Evolutionary conservation across 1,284 basidiomycete genomes (phyloP), one percentile per base, ranked within the genome.

Genomic region (Apiotrichum brassicae): DNA sequence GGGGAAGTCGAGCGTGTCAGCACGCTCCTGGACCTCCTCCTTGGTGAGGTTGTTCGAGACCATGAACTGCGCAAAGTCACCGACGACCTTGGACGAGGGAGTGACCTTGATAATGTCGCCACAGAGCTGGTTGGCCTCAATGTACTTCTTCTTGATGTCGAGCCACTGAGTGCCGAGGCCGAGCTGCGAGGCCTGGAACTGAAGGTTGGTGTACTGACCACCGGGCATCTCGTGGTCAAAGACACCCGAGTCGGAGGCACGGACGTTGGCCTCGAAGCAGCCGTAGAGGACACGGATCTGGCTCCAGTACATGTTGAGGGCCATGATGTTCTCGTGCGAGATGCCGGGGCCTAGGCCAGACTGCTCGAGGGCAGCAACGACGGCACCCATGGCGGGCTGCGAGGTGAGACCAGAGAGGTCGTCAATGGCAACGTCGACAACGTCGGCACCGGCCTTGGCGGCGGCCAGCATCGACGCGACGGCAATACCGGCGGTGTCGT

Each of bases 181-280:
- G 46, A 98, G 83, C 75, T 97, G 93, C 51, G 91, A 81, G 58
- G 94, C 91, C 83, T 98, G 95, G 89, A 99, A 98, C 86, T 92
- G 74, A 60, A 94, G 76, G 76, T 94, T 94, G 49, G 90, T 94
- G 76, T 93, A 94, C 72, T 94, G 90, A 43, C 68, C 63, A 73
- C 95, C 95, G 46, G 95, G 95, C 95, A 99, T 99, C 77, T 98
- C 93, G 77, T 98, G 95, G 70, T 94, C 93, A 70, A 97, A 98
- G 54, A 97, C 93, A 76, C 88, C 92, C 39, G 89, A 94, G 73
- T 94, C 90, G 42, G 91, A 94, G 23, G 93, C 89, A 56, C 92
- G 84, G 64, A 99, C 93, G 68, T 97, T 97, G 57, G 94, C 95
- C 76, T 98, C 95, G 78, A 99, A 99, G 78, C 91, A 95, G 68